These are phyloP conservation scores for Pseudopediastrum boryanum DNA, from an alignment of 139 green algal genomes.

Conservation along the genomic window DNA sequence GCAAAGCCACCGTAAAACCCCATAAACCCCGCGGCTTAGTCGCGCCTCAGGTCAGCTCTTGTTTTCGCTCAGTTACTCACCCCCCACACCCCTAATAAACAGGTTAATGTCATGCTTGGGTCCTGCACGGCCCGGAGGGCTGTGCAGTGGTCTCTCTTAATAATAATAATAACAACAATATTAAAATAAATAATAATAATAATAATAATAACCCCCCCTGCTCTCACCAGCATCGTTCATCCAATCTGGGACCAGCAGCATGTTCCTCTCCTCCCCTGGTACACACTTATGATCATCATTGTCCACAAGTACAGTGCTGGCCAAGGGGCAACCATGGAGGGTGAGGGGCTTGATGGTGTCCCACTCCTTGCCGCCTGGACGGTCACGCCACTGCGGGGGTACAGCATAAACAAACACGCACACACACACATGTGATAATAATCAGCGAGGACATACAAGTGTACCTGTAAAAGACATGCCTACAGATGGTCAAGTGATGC, in stretches of 20 bases:
- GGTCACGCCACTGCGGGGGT: conserved; percentile 14
- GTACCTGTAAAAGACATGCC: background rate
- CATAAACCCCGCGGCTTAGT: too few relatives aligned
- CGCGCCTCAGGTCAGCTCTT: too few relatives aligned
- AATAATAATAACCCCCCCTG: background rate
- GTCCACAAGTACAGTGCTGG: conserved; percentile 62
- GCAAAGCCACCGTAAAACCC: too few relatives aligned
- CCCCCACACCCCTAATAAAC: too few relatives aligned
- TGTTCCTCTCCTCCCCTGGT: conserved; percentile 55
- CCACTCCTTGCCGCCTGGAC: conserved; percentile 53
- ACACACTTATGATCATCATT: conserved; percentile 64
- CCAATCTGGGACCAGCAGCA: conserved; percentile 68
- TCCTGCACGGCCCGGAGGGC: too few relatives aligned
- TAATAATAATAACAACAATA: too few relatives aligned
- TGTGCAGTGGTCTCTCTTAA: too few relatives aligned
- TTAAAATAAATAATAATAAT: too few relatives aligned
- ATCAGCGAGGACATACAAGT: background rate
- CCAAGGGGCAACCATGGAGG: conserved; percentile 46
- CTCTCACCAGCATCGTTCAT: conserved; percentile 27
- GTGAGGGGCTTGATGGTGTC: conserved; percentile 74
- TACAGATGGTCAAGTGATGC: background rate
- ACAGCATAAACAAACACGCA: background rate
- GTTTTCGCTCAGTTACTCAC: too few relatives aligned
- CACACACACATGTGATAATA: background rate
- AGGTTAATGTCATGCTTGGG: too few relatives aligned